Evolutionary conservation across 192 early-diverging fungal species (phyloP), one percentile per base, ranked within the genome.

Genomic region (Mortierella alpina): DNA sequence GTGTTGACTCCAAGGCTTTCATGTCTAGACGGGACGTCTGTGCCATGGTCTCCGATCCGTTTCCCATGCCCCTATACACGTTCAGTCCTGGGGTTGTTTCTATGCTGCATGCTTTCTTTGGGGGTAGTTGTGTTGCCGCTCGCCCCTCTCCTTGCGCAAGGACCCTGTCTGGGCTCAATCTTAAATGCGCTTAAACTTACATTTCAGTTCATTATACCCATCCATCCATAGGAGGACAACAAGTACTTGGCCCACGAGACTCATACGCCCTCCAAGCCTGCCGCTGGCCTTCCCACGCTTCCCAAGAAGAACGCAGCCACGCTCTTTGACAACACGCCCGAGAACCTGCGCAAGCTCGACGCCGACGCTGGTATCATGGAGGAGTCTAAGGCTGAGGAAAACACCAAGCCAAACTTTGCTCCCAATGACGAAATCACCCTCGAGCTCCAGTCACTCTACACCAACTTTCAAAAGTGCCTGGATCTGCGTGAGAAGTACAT

Each of bases 401-500:
- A 66, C 57, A 70, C 80, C n/a, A 82, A 73, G 64, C 80, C 80
- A 20, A 82, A 75, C 63, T 73, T 82, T 66, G 72, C 75, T 2
- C 66, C 72, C 50, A 79, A 73, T 50, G 69, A 73, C 52, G 75
- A 84, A 59, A 51, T 74, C 54, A 73, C 73, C 10, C 72, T 63
- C 6, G 94, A 96, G 69, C 82, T 95, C n/a, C 78, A 87, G 59
- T 84, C 86, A 10, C 86, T 95, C 22, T 93, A 94, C 72, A 82
- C 84, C 8, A 78, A 79, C 22, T 85, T 97, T 62, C 88, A 92
- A 62, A 75, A 86, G 59, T 97, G 96, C 83, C 91, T 97, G n/a
- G 86, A 88, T 52, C 79, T 98, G 46, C 90, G 97, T 44, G 88
- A 91, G 70, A 92, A 95, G 66, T 99, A 99, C 86, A 97, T 99